A percentile compares a stretch with the other conserved stretches of the same genome.
phyloP scores from a whole-genome alignment of 1,139 yeast genomes.

The Suhomyces taliae region DNA sequence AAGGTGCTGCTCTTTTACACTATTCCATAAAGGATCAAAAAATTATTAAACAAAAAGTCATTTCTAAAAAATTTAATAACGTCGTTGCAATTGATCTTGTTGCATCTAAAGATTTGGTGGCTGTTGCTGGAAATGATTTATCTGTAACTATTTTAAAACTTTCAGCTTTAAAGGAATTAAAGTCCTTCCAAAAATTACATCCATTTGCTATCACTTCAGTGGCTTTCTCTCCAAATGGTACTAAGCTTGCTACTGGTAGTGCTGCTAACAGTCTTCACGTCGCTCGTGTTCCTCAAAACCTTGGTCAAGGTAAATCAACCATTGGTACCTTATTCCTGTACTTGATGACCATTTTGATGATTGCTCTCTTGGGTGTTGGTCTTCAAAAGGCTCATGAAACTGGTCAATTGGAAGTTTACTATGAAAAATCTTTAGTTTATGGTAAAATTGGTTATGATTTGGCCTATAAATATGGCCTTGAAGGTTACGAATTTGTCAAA shows the following conservation, averaged over 20 bases:
- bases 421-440: constrained; percentile 11
- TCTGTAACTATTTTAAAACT: constrained; percentile 59
- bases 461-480: constrained; percentile 30
- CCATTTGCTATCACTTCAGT: constrained; percentile 78
- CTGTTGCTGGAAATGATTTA: constrained; percentile 75
- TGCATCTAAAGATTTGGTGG: constrained; percentile 50
- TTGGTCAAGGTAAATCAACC: constrained; percentile 44
- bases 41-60: constrained; percentile 40
- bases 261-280: constrained; percentile 78
- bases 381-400: constrained; percentile 41
- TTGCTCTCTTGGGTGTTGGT: constrained; percentile 47
- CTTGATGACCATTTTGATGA: constrained; percentile 44
- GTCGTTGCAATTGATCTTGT: constrained; percentile 68
- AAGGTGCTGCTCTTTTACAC: constrained; percentile 40
- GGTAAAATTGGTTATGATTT: constrained; percentile 22
- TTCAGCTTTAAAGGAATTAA: constrained; percentile 50
- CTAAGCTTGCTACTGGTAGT: constrained; percentile 70
- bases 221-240: constrained; percentile 68
- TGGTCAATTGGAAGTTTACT: constrained; percentile 34
- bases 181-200: constrained; percentile 62
- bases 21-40: constrained; percentile 45
- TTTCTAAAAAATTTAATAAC: constrained; percentile 59
- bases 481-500: constrained; percentile 25
- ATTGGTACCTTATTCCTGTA: constrained; percentile 42
- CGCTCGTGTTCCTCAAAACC: constrained; percentile 56